A percentile compares a stretch with the other conserved stretches of the same genome.
phyloP scores from a whole-genome alignment of 306 rosid genomes.

The Lathyrus sativus region DNA sequence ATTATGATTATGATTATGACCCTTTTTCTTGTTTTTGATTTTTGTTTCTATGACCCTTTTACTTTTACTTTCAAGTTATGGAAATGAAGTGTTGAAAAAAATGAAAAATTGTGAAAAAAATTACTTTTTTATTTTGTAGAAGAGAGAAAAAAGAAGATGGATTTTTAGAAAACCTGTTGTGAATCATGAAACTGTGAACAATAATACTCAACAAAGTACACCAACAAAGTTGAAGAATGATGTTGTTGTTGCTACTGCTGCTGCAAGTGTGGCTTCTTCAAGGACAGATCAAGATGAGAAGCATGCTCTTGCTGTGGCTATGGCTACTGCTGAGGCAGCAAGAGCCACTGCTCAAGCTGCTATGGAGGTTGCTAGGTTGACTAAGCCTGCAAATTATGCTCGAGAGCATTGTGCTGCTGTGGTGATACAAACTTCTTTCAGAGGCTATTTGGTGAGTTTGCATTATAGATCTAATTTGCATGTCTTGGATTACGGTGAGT shows the following conservation, averaged over 20 bases:
- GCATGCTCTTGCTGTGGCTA: constrained; percentile 72
- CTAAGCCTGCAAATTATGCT: constrained; percentile 54
- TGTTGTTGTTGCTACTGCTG: constrained; percentile 7
- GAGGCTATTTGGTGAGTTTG: constrained; percentile 84
- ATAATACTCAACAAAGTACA: constrained; percentile 35
- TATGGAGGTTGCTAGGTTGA: constrained; percentile 63
- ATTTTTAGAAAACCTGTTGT: constrained; percentile 64
- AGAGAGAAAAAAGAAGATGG: constrained; percentile 89
- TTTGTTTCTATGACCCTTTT: neutral
- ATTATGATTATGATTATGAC: neutral
- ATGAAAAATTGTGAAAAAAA: neutral
- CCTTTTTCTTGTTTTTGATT: neutral
- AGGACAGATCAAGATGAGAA: constrained; percentile 55
- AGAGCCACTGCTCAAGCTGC: constrained; percentile 82
- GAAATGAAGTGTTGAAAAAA: neutral
- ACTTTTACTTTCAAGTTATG: neutral
- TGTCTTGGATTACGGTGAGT: neutral
- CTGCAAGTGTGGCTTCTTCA: constrained; percentile 32
- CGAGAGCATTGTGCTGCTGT: constrained; percentile 54
- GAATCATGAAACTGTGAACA: constrained; percentile 54
- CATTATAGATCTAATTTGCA: constrained; percentile 27
- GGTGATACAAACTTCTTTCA: constrained; percentile 82
- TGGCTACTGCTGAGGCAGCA: constrained; percentile 84
- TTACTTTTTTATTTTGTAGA: constrained; percentile 44
- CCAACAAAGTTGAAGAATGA: constrained; percentile 42